Conservation (phyloP, 371 early-diverging fungal genomes). For the Lichtheimia corymbifera region DNA sequence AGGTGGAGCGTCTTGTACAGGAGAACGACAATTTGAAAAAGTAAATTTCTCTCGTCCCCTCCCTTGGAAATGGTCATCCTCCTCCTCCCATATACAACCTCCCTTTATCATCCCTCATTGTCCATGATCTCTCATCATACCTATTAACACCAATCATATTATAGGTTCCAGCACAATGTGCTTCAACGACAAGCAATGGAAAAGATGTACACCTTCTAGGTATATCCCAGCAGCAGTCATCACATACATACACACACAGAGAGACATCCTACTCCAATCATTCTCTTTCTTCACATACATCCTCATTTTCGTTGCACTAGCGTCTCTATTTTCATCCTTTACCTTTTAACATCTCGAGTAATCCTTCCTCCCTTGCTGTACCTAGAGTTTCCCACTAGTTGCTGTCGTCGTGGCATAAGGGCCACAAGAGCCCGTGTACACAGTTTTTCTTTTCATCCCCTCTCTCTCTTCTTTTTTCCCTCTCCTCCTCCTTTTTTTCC, state of each 20-base stretch:
- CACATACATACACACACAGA: neutral
- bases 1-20: conserved; percentile 49
- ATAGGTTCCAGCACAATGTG: conserved; percentile 51
- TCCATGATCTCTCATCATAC: neutral
- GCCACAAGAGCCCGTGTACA: too few relatives aligned
- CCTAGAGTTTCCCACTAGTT: neutral
- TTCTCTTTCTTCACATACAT: neutral
- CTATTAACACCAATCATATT: neutral
- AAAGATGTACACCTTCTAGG: conserved; percentile 48
- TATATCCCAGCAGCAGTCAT: too few relatives aligned
- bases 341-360: neutral
- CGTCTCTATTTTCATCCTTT: too few relatives aligned
- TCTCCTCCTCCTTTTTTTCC: neutral
- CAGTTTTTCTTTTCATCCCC: neutral
- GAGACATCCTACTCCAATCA: neutral
- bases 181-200: conserved; percentile 55
- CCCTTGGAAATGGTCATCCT: neutral
- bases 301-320: neutral
- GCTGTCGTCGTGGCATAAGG: neutral
- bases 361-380: neutral
- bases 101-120: neutral
- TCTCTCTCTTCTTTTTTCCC: conserved; percentile 3
- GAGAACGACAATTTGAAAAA: conserved; percentile 54
- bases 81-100: neutral
- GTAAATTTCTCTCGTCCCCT: conserved; percentile 16